Conservation (phyloP, 192 early-diverging fungal species). For the Bifiguratus adelaidae region DNA sequence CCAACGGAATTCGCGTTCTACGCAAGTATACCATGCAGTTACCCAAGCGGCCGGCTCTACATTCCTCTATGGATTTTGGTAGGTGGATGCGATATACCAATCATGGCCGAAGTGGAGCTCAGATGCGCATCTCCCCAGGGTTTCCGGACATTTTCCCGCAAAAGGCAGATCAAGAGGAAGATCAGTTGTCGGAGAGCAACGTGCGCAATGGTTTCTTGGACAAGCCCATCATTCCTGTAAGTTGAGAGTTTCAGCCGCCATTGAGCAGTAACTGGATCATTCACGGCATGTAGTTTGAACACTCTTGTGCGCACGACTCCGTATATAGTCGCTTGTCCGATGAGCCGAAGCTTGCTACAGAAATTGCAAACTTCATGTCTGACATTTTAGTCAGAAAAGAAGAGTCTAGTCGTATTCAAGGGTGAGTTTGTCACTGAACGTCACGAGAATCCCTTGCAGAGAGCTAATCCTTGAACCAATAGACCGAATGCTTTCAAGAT, state of each 20-base stretch:
- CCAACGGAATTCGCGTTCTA: slow-evolving; percentile 12
- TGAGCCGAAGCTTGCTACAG: slow-evolving; percentile 28
- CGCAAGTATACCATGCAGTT: slow-evolving; percentile 32
- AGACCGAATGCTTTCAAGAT: slow-evolving; percentile 34
- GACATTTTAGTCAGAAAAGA: slow-evolving; percentile 20
- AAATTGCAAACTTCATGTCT: slow-evolving; percentile 36
- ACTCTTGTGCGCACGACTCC: slow-evolving; percentile 39
- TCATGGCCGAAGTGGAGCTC: not conserved
- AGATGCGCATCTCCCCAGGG: slow-evolving; percentile 5
- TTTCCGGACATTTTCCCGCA: slow-evolving; percentile 55
- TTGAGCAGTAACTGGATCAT: not conserved
- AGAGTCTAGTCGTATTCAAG: slow-evolving; percentile 13
- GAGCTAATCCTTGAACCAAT: not conserved
- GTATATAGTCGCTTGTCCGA: slow-evolving; percentile 33
- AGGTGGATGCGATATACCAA: slow-evolving; percentile 2
- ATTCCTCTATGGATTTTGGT: slow-evolving; percentile 28
- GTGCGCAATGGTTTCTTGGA: slow-evolving; percentile 59
- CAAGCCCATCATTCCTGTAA: slow-evolving; percentile 25
- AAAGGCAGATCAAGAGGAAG: slow-evolving; percentile 22
- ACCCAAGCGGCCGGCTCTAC: slow-evolving; percentile 21
- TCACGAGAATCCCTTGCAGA: not conserved
- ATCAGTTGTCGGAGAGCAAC: slow-evolving; percentile 42
- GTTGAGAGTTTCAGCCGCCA: too few relatives aligned
- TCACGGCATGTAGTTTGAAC: slow-evolving; percentile 24
- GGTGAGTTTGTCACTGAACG: slow-evolving; percentile 8